Evolutionary conservation across 495 filamentous ascomycete genomes (phyloP).

Genomic region (Daldinia childiae): DNA sequence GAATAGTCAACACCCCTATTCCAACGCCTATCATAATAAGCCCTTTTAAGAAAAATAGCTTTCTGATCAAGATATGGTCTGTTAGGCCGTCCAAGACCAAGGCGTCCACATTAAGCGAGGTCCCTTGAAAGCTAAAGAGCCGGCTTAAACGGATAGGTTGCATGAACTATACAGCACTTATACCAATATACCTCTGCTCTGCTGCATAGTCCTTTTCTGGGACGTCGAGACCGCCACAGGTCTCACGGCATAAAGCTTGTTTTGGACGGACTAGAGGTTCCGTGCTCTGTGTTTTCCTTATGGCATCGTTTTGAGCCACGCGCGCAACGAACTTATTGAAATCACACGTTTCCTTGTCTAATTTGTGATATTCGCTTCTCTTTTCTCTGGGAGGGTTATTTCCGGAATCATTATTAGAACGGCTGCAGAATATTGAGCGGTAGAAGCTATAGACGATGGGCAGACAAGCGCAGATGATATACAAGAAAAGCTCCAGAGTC

Average conservation of each 20-base stretch:
- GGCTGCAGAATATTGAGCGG: not conserved
- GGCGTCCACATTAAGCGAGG: not conserved
- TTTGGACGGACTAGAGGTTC: not conserved
- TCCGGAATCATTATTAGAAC: not conserved
- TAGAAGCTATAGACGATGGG: not conserved
- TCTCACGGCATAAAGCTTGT: not conserved
- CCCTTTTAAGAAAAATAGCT: not conserved
- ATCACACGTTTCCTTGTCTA: not conserved
- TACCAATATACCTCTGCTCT: not conserved
- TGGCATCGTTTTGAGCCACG: not conserved
- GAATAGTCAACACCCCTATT: not conserved
- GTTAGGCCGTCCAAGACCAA: too few species aligned
- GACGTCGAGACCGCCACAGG: not conserved
- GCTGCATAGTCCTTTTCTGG: not conserved
- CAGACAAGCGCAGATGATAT: not conserved
- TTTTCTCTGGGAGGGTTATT: not conserved
- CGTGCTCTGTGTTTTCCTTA: not conserved
- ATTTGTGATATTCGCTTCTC: not conserved
- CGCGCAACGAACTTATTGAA: not conserved
- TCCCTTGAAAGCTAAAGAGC: not conserved
- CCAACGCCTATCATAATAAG: not conserved
- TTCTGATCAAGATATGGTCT: too few species aligned
- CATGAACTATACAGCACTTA: not conserved
- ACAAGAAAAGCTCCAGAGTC: not conserved
- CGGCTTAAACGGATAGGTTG: not conserved